phyloP scores from a whole-genome alignment of 257 asterid genomes.

The Primulina eburnea region DNA sequence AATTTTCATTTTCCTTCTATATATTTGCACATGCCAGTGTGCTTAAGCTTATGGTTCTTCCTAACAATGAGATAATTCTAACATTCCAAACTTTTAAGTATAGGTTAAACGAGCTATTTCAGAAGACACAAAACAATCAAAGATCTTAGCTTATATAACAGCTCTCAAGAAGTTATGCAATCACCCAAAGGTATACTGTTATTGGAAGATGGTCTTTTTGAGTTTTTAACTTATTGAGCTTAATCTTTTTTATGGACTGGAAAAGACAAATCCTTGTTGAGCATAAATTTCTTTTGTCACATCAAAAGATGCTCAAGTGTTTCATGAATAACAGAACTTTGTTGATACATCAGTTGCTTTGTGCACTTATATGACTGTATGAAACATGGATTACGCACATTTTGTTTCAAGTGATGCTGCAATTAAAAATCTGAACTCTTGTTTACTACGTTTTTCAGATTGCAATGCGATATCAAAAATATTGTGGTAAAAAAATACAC shows the following conservation, averaged over 20 bases:
- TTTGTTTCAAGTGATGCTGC: slow-evolving; percentile 13
- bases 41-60: slow-evolving; percentile 23
- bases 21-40: slow-evolving; percentile 13
- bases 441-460: neutral
- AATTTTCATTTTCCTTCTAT: slow-evolving; percentile 25
- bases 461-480: neutral
- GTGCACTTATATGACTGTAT: slow-evolving; percentile 17
- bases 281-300: slow-evolving; percentile 6
- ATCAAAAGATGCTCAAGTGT: slow-evolving; percentile 13
- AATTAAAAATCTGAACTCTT: slow-evolving; percentile 13
- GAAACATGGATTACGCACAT: slow-evolving; percentile 1
- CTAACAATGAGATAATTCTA: slow-evolving; percentile 18
- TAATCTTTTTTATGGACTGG: slow-evolving; percentile 16
- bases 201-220: slow-evolving; percentile 1
- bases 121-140: slow-evolving; percentile 73
- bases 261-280: slow-evolving; percentile 18
- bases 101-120: slow-evolving; percentile 91
- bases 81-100: slow-evolving; percentile 26
- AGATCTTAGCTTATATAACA: slow-evolving; percentile 90
- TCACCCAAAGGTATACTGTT: slow-evolving; percentile 82
- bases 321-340: neutral
- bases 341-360: slow-evolving; percentile 10
- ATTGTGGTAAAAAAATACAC: neutral
- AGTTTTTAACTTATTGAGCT: slow-evolving; percentile 21
- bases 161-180: slow-evolving; percentile 97